phyloP scores from a whole-genome alignment of 2,329 filamentous ascomycete species.

The Clonostachys rosea region DNA sequence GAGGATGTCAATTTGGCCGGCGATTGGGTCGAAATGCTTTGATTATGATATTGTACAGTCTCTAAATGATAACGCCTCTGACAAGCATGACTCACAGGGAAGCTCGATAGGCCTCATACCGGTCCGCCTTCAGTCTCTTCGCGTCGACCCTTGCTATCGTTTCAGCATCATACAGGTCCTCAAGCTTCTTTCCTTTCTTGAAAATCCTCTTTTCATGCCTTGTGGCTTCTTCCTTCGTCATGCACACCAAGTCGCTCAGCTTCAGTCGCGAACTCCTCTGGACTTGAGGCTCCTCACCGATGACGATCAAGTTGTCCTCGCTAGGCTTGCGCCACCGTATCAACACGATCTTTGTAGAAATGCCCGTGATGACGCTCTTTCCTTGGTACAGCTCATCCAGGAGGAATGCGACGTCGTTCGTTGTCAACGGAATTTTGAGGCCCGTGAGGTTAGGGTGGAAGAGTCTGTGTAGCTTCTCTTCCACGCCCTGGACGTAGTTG shows the following conservation, averaged over 20 bases:
- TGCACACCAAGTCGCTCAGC: conserved; percentile 72
- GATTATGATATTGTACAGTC: too few species aligned
- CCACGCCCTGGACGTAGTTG: conserved; percentile 67
- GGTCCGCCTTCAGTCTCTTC: conserved; percentile 62
- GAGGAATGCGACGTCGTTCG: conserved; percentile 80
- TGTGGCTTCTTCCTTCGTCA: conserved; percentile 87
- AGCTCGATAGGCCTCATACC: conserved; percentile 42
- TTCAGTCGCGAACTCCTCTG: conserved; percentile 72
- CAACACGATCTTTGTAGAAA: conserved; percentile 75
- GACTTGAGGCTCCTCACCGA: conserved; percentile 63
- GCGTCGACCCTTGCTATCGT: conserved; percentile 64
- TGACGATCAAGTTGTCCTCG: conserved; percentile 47
- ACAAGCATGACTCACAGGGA: too few species aligned
- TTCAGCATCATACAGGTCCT: conserved; percentile 69
- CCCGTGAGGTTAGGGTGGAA: conserved; percentile 45
- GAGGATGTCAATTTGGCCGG: too few species aligned
- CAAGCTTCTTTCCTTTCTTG: conserved; percentile 58
- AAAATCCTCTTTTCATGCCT: conserved; percentile 79
- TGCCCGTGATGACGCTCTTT: conserved; percentile 75
- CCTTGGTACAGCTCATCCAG: conserved; percentile 86
- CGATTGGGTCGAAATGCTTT: too few species aligned
- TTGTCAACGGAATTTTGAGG: conserved; percentile 72
- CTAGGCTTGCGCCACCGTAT: conserved; percentile 72
- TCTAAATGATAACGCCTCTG: too few species aligned
- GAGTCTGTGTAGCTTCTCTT: conserved; percentile 66